Evolutionary conservation across 2,329 filamentous ascomycete genomes (phyloP).

Genomic region (Emydomyces testavorans): DNA sequence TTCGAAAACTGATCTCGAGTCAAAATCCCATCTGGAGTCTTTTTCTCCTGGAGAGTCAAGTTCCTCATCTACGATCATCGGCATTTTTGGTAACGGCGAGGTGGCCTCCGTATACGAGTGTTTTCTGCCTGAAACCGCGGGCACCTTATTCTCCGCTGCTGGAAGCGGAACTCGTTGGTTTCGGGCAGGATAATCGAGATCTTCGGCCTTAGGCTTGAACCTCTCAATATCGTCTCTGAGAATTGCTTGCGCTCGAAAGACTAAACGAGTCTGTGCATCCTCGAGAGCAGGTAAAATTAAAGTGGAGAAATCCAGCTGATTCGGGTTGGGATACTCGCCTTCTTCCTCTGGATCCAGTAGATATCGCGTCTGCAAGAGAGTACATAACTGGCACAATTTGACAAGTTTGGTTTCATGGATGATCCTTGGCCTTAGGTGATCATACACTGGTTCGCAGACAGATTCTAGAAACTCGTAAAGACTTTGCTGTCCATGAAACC

Average conservation of each 20-base stretch:
- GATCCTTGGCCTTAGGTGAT: slow-evolving; percentile 52
- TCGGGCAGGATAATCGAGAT: slow-evolving; percentile 51
- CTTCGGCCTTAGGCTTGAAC: slow-evolving; percentile 53
- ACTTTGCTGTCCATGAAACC: slow-evolving; percentile 52
- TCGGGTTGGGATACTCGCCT: slow-evolving; percentile 38
- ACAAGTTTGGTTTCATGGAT: slow-evolving; percentile 56
- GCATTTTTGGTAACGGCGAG: slow-evolving; percentile 38
- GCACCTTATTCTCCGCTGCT: slow-evolving; percentile 30
- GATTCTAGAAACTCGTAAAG: slow-evolving; percentile 57
- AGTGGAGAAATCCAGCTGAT: slow-evolving; percentile 50
- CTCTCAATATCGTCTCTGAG: slow-evolving; percentile 56
- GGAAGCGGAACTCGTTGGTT: slow-evolving; percentile 36
- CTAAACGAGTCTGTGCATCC: slow-evolving; percentile 55
- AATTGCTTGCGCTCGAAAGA: slow-evolving; percentile 52
- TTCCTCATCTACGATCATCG: slow-evolving; percentile 43
- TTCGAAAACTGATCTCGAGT: slow-evolving; percentile 45
- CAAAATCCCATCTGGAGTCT: slow-evolving; percentile 43
- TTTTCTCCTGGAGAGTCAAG: slow-evolving; percentile 33
- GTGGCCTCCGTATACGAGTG: slow-evolving; percentile 29
- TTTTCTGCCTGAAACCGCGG: slow-evolving; percentile 45
- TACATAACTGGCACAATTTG: slow-evolving; percentile 56
- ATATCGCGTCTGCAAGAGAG: slow-evolving; percentile 54
- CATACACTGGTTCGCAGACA: slow-evolving; percentile 56
- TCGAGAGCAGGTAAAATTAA: slow-evolving; percentile 55
- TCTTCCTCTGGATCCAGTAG: slow-evolving; percentile 49